Evolutionary conservation across 768 basidiomycete genomes (phyloP).

Genomic region (Paxillus rubicundulus): DNA sequence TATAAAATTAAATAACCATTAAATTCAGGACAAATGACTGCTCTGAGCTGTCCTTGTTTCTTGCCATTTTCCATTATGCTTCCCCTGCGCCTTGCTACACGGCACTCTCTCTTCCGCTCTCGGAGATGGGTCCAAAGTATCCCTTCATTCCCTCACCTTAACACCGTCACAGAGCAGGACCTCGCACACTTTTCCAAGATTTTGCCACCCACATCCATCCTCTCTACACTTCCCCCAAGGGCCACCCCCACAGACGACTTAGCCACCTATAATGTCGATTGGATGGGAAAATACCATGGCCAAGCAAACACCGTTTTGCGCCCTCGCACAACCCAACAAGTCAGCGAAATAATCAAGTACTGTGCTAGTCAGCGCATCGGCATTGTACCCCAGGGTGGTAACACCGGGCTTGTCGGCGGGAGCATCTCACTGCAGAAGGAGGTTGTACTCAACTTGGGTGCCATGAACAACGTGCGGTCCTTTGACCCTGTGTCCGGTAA

Average conservation of each 20-base stretch:
- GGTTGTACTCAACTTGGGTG: slow-evolving; percentile 78
- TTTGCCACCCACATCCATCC: slow-evolving; percentile 58
- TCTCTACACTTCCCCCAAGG: slow-evolving; percentile 61
- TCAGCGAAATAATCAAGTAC: slow-evolving; percentile 83
- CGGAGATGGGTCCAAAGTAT: slow-evolving; percentile 21
- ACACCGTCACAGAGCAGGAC: slow-evolving; percentile 55
- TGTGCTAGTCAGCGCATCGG: slow-evolving; percentile 79
- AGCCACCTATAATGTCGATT: slow-evolving; percentile 80
- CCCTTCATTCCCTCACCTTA: slow-evolving; percentile 34
- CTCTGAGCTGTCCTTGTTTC: too few species aligned
- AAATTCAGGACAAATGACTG: too few species aligned
- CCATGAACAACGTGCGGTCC: slow-evolving; percentile 77
- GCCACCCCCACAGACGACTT: slow-evolving; percentile 61
- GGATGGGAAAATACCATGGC: slow-evolving; percentile 97
- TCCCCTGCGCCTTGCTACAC: slow-evolving; percentile 2
- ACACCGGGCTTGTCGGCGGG: slow-evolving; percentile 96
- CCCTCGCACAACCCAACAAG: slow-evolving; percentile 84
- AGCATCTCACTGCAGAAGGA: slow-evolving; percentile 88
- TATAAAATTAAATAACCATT: too few species aligned
- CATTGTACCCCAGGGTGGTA: slow-evolving; percentile 97
- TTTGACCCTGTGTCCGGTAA: slow-evolving; percentile 84
- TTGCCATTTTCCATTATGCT: slow-evolving; percentile 6
- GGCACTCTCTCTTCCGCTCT: not conserved
- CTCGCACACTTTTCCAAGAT: slow-evolving; percentile 65
- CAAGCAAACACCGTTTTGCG: slow-evolving; percentile 80